Evolutionary conservation across 73 alveolate genomes (phyloP), one percentile per base, ranked within the genome.

Genomic region (Effrenium voratum): DNA sequence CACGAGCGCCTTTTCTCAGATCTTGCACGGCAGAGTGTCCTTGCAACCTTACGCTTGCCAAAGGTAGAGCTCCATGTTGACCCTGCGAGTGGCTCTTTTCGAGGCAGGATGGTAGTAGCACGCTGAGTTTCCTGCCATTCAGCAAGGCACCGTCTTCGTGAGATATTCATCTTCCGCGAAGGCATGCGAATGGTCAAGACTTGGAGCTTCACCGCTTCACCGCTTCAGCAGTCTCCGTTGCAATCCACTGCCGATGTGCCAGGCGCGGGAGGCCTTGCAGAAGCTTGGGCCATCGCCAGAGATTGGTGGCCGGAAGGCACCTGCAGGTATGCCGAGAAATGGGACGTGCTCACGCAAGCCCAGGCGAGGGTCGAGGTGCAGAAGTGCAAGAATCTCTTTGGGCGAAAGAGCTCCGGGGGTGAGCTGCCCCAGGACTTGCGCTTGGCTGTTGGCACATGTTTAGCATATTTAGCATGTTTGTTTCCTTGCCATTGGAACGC

Each of bases 221-320:
- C 63, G 63, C 19, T 52, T 52, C 63, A 52, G 63, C 8, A 52
- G 19, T 12, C 5, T 66, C 79, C 41, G 40, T 15, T 49, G 32
- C 15, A 32, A 16, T 2, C 28, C 32, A 46, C 57, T 41, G 19
- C 1, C 6, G 26, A 76, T 28, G 59, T 24, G 55, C 47, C 72
- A 87, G 95, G 95, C 95, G 6, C 95, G 95, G 47, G 95, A 87
- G 77, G 95, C 95, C 43, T 87, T 87, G 95, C 95, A 87, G 68
- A 87, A 41, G 84, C 95, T 87, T 32, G 95, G 95, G 68, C 95
- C 95, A 15, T 59, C 95, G 57, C 95, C 95, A 41, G 95, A 87
- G 46, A 87, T 87, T 60, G 95, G 95, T 36, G 95, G 95, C 66
- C 80, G 95, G 44, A 87, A 87, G 95, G 95, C 95, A 49, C 36